Base-by-base conservation (phyloP, 2,329 filamentous ascomycete species). In the Coniosporium tulheliwenetii region DNA sequence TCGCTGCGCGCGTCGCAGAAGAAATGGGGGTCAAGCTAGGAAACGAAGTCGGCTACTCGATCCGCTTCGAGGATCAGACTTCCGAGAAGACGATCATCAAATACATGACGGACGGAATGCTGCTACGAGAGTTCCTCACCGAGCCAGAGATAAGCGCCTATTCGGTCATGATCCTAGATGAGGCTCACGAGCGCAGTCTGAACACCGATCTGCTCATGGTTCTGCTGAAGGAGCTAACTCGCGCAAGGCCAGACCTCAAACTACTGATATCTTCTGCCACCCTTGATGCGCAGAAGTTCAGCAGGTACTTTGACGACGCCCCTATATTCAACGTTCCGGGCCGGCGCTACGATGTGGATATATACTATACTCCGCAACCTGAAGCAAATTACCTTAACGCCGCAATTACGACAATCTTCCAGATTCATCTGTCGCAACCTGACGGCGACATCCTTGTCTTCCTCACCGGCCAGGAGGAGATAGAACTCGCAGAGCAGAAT, bases 121-220 rank as follows among this genome's bases (percentile, higher is more conserved):
- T 98, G 44, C 71, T 98, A 8, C 79, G 91, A 43, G 91, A 98
- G 60, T 80, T 95, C 41, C 79, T 83, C 1, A 79, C 91, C 48
- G 91, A 98, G 55, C 85, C 96, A 53, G 72, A 85, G 0, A 64
- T 98, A 36, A 76, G 73, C 39, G 93, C 93, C 51, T 98, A 98
- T 59, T 95, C 89, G 0, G 83, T 82, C 10, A 83, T 98, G 40
- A 75, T 98, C 38, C 89, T 98, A 45, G 91, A 98, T 52, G 91
- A 98, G 61, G 91, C 91, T 1, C 91, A 98, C 65, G 91, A 98
- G 59, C 77, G 93, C 51, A 96, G 86, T 52, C 83, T 95, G 52
- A 96, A 98, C 55, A 98, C 93, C 0, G 93, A 98, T 58, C 93
- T 98, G 34, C 65, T 98, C n/a, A 87, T 98, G 48, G 91, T 89